phyloP scores from a whole-genome alignment of 495 filamentous ascomycete genomes.

The Sordaria brevicollis region DNA sequence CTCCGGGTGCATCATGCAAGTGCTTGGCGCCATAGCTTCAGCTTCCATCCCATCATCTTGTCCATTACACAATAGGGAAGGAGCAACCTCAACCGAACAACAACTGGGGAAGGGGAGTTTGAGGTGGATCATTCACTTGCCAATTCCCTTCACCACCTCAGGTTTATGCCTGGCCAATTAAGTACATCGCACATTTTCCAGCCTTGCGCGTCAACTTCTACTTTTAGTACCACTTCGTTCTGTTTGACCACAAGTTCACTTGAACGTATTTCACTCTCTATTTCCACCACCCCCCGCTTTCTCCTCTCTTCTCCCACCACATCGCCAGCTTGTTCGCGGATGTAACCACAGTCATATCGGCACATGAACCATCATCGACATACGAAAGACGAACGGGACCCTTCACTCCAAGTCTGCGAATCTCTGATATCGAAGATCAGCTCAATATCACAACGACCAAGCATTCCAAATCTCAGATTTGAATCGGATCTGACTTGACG shows the following conservation, averaged over 20 bases:
- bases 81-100: background rate
- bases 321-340: background rate
- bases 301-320: background rate
- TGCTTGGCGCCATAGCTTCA: background rate
- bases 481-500: background rate
- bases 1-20: background rate
- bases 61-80: background rate
- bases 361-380: background rate
- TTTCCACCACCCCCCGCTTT: background rate
- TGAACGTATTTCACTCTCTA: background rate
- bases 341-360: background rate
- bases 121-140: background rate
- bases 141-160: background rate
- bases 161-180: background rate
- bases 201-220: background rate
- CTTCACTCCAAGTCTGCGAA: background rate
- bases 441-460: background rate
- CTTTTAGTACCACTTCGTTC: background rate
- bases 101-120: background rate
- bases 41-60: background rate
- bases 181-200: background rate
- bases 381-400: background rate
- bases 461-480: background rate
- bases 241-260: background rate
- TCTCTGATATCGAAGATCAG: background rate